phyloP scores from a whole-genome alignment of 2,329 filamentous ascomycete species.

The Aspergillus fumigatus region DNA sequence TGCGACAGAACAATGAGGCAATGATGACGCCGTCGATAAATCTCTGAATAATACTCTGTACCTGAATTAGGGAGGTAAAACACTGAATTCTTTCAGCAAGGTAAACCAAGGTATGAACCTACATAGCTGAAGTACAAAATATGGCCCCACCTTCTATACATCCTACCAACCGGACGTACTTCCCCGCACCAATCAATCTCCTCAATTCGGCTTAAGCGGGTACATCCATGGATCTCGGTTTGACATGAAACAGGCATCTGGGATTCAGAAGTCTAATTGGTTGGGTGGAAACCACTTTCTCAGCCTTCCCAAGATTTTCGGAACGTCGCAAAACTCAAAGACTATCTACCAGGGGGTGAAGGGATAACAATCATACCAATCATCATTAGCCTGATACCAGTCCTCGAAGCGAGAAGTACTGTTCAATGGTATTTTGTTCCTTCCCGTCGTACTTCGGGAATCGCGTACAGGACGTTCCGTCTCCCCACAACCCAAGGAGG shows the following conservation, averaged over 20 bases:
- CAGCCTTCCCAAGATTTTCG: not conserved
- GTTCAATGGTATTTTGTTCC: not conserved
- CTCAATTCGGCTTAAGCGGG: not conserved
- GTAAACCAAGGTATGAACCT: not conserved
- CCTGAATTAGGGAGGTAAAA: not conserved
- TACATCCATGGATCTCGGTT: not conserved
- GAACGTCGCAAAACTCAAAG: not conserved
- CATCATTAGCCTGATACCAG: not conserved
- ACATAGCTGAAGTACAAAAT: not conserved
- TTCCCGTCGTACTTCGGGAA: not conserved
- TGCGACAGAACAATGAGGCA: not conserved
- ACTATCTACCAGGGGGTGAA: not conserved
- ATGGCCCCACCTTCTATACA: not conserved
- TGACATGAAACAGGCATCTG: constrained; percentile 4
- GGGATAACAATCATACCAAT: not conserved
- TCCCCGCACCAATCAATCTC: constrained; percentile 11
- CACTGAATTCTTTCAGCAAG: not conserved
- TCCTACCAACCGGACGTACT: constrained; percentile 3
- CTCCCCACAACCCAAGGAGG: not conserved
- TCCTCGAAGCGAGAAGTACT: not conserved
- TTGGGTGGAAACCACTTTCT: not conserved
- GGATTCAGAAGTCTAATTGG: not conserved
- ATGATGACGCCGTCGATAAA: not conserved
- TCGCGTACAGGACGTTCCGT: not conserved
- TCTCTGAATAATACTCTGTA: too few relatives aligned